These are phyloP conservation scores for Cicer chorassanicum DNA, from an alignment of 306 rosid genomes.

Conservation along the genomic window DNA sequence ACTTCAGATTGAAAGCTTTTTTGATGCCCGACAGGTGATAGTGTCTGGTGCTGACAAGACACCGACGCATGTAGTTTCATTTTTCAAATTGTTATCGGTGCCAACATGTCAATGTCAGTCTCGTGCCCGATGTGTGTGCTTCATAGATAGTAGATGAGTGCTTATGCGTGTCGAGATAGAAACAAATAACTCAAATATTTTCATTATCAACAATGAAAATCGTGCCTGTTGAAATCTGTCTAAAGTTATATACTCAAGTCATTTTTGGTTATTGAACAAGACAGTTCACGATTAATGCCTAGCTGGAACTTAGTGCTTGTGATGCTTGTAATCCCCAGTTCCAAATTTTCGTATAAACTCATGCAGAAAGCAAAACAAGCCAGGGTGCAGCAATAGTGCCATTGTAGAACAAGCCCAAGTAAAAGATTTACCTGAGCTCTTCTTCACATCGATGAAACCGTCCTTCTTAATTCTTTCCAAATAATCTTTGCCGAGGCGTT, in stretches of 20 bases:
- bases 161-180: slow-evolving; percentile 5
- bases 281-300: neutral
- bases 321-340: neutral
- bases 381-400: neutral
- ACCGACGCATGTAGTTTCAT: no score
- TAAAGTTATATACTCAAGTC: neutral
- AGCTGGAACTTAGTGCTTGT: slow-evolving; percentile 21
- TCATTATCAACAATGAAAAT: slow-evolving; percentile 7
- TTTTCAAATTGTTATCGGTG: no score
- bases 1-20: no score
- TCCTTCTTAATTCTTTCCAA: slow-evolving; percentile 62
- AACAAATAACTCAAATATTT: neutral
- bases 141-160: neutral
- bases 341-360: neutral
- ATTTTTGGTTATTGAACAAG: slow-evolving; percentile 1
- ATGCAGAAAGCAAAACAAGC: slow-evolving; percentile 12
- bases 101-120: no score
- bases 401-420: neutral
- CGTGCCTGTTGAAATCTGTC: slow-evolving; percentile 1
- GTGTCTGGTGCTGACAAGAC: no score
- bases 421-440: slow-evolving; percentile 53
- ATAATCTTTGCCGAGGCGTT: slow-evolving; percentile 65
- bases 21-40: no score
- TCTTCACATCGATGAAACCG: slow-evolving; percentile 62
- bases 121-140: no score